Evolutionary conservation across 1,284 basidiomycete genomes (phyloP), one percentile per base, ranked within the genome.

Genomic region (Waitea zeae): DNA sequence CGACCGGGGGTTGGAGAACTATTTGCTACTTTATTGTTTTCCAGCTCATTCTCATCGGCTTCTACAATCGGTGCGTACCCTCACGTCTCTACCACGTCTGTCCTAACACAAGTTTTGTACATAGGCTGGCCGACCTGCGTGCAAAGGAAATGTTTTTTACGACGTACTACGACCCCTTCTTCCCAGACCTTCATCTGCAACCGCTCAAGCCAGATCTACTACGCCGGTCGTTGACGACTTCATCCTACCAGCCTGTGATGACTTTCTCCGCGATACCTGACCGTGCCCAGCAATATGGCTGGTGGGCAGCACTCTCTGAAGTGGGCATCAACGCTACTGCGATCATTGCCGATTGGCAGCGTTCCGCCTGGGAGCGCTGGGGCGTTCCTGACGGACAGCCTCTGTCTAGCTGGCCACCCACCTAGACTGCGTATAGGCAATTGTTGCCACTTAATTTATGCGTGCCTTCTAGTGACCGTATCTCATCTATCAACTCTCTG

Each of bases 111-210:
- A 7, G 22, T n/a, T n/a, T n/a, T n/a, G n/a, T n/a, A 26, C 22
- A 26, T 7, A 7, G 22, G 7, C 22, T 26, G 7, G 22, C 22
- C 7, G 7, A 26, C 7, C 22, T 7, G 7, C 51, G 60, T 38
- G 62, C 64, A 33, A 54, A 46, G 40, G 53, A 57, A 20, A 49
- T 64, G 32, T 70, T 69, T 46, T 51, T 68, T 38, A 67, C 62
- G 38, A 67, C 66, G 39, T 81, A 79, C 44, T 79, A 75, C 46
- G 77, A 82, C 47, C 70, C 78, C 37, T 70, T 77, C 54, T 67
- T 76, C 46, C 68, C 74, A 13, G 70, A 79, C 46, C 59, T 79
- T 32, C 63, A 77, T 49, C 48, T 67, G 36, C 64, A 71, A 51
- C 48, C 59, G 39, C 57, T 55, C 41, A 59, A 57, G 44, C 64